Conservation (phyloP, 2,329 filamentous ascomycete genomes). For the Leptodontidium sp. region DNA sequence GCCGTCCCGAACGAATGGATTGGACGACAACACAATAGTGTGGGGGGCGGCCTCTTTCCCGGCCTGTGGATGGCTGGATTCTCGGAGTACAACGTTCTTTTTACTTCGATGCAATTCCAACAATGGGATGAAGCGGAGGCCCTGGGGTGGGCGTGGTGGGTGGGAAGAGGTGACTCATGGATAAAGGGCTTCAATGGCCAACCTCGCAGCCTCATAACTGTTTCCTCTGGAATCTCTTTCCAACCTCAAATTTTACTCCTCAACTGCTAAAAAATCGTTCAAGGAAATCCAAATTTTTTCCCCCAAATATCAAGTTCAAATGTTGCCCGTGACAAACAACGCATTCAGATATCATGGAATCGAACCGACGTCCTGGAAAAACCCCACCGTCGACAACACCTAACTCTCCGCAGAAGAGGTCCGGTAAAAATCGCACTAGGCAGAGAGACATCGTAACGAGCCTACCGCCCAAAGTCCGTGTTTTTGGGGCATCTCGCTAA, state of each 20-base stretch:
- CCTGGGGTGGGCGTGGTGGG: background rate
- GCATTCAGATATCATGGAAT: conserved; percentile 1
- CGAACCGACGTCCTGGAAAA: background rate
- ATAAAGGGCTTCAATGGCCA: background rate
- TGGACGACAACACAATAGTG: background rate
- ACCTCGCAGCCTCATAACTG: conserved; percentile 1
- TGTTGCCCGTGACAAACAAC: conserved; percentile 2
- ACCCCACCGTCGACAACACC: conserved; percentile 1
- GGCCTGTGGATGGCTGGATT: background rate
- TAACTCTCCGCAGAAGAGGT: conserved; percentile 1
- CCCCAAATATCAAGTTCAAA: background rate
- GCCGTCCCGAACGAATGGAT: background rate
- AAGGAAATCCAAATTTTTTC: background rate
- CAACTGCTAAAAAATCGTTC: background rate
- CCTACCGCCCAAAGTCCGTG: no score
- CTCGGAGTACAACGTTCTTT: background rate
- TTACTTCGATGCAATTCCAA: background rate
- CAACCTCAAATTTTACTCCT: background rate
- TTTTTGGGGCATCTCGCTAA: no score
- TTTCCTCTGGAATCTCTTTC: background rate
- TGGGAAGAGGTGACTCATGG: background rate
- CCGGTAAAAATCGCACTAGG: background rate
- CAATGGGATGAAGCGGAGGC: background rate
- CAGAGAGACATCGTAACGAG: background rate
- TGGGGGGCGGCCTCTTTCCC: background rate